Evolutionary conservation across 2,329 filamentous ascomycete species (phyloP).

Genomic region (Aureobasidium sp.): DNA sequence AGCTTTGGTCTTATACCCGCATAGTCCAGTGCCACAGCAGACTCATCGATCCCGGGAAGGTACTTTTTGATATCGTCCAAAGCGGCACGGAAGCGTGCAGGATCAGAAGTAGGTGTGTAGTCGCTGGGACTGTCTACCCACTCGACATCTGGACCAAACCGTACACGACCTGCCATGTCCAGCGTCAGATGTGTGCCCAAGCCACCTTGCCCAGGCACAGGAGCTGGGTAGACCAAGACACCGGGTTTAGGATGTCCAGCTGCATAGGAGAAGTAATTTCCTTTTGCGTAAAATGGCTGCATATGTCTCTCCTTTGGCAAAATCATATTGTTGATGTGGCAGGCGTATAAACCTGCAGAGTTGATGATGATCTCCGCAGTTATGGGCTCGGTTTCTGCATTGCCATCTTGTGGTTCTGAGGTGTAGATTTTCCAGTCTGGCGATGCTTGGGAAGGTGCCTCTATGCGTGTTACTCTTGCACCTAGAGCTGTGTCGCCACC

Average conservation of each 20-base stretch:
- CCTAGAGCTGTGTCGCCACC: slow-evolving; percentile 69
- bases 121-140: slow-evolving; percentile 72
- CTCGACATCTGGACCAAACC: slow-evolving; percentile 92
- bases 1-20: slow-evolving; percentile 89
- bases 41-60: slow-evolving; percentile 63
- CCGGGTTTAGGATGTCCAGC: slow-evolving; percentile 56
- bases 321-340: slow-evolving; percentile 74
- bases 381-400: slow-evolving; percentile 37
- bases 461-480: slow-evolving; percentile 57
- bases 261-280: slow-evolving; percentile 85
- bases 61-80: slow-evolving; percentile 70
- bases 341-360: slow-evolving; percentile 73
- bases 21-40: slow-evolving; percentile 70
- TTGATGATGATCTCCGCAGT: slow-evolving; percentile 76
- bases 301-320: slow-evolving; percentile 50
- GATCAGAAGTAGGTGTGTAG: slow-evolving; percentile 54
- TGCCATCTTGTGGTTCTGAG: slow-evolving; percentile 12
- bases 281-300: slow-evolving; percentile 77
- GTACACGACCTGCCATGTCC: slow-evolving; percentile 73
- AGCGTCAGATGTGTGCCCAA: slow-evolving; percentile 91
- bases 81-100: slow-evolving; percentile 56
- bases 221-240: slow-evolving; percentile 82
- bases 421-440: slow-evolving; percentile 64
- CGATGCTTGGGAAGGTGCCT: slow-evolving; percentile 48
- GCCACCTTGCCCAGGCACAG: slow-evolving; percentile 71